Evolutionary conservation across 2,329 filamentous ascomycete genomes (phyloP).

Genomic region (Monosporascus cannonballus): DNA sequence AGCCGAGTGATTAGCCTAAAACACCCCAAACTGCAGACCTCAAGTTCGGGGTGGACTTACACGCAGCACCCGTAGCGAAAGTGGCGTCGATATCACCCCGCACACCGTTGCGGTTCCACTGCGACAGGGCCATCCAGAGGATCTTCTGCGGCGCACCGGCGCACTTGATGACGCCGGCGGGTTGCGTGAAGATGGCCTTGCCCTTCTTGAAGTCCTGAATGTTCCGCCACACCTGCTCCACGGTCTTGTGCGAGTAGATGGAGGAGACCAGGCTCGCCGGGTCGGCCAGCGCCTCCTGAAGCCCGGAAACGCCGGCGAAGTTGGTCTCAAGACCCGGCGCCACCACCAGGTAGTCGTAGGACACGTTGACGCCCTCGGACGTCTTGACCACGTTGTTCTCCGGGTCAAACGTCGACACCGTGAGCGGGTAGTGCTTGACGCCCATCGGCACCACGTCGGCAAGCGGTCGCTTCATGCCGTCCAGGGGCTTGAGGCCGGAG

Average conservation of each 20-base stretch:
- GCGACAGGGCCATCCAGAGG: conserved; percentile 33
- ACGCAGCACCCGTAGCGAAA: conserved; percentile 29
- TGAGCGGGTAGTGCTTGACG: conserved; percentile 29
- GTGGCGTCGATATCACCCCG: conserved; percentile 24
- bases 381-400: conserved; percentile 29
- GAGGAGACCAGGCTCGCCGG: conserved; percentile 28
- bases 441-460: conserved; percentile 25
- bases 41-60: conserved; percentile 10
- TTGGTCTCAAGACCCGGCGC: conserved; percentile 31
- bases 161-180: conserved; percentile 32
- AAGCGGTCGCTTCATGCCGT: conserved; percentile 22
- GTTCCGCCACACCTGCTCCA: conserved; percentile 29
- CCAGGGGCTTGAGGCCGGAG: conserved; percentile 25
- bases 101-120: conserved; percentile 30
- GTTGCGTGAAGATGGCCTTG: conserved; percentile 32
- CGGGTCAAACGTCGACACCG: conserved; percentile 28
- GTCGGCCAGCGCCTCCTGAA: conserved; percentile 28
- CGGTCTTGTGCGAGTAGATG: conserved; percentile 30
- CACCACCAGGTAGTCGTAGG: conserved; percentile 32
- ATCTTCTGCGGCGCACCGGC: conserved; percentile 34
- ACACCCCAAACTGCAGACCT: too few species aligned
- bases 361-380: conserved; percentile 27
- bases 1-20: conserved; percentile 7
- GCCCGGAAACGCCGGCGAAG: conserved; percentile 27
- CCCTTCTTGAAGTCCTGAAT: conserved; percentile 29